Conservation (phyloP, 2,329 filamentous ascomycete genomes). For the Penicillium capsulatum region DNA sequence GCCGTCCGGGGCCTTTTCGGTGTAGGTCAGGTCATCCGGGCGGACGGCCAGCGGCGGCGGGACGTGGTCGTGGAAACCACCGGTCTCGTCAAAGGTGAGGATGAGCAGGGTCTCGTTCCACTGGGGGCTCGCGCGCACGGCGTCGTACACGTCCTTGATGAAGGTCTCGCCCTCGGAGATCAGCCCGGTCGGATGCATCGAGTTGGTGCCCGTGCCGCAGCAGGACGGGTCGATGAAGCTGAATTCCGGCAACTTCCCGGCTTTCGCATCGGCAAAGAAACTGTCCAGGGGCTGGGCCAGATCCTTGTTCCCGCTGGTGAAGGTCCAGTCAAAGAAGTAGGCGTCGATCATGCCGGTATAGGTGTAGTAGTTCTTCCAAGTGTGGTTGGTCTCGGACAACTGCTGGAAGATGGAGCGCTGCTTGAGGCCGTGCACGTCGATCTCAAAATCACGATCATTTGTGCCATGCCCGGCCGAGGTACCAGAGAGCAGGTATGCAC, state of each 20-base stretch:
- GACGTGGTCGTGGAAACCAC: conserved; percentile 40
- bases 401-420: conserved; percentile 42
- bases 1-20: conserved; percentile 25
- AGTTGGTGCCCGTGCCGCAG: conserved; percentile 37
- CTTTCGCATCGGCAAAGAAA: conserved; percentile 34
- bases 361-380: conserved; percentile 37
- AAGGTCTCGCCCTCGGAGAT: conserved; percentile 37
- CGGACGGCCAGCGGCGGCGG: conserved; percentile 31
- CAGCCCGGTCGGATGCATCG: conserved; percentile 35
- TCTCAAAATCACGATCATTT: conserved; percentile 30
- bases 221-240: conserved; percentile 40
- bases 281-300: conserved; percentile 29
- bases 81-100: conserved; percentile 38
- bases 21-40: conserved; percentile 36
- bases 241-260: conserved; percentile 32
- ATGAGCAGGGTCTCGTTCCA: conserved; percentile 37
- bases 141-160: conserved; percentile 37
- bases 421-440: conserved; percentile 22
- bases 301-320: conserved; percentile 23
- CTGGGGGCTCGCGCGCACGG: conserved; percentile 32
- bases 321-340: conserved; percentile 36
- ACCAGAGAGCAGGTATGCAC: conserved; percentile 29
- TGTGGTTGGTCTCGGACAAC: conserved; percentile 29
- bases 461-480: conserved; percentile 33
- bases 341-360: conserved; percentile 27